These are phyloP conservation scores for Exobasidium rhododendri DNA, from an alignment of 1,284 basidiomycete genomes.

Conservation along the genomic window DNA sequence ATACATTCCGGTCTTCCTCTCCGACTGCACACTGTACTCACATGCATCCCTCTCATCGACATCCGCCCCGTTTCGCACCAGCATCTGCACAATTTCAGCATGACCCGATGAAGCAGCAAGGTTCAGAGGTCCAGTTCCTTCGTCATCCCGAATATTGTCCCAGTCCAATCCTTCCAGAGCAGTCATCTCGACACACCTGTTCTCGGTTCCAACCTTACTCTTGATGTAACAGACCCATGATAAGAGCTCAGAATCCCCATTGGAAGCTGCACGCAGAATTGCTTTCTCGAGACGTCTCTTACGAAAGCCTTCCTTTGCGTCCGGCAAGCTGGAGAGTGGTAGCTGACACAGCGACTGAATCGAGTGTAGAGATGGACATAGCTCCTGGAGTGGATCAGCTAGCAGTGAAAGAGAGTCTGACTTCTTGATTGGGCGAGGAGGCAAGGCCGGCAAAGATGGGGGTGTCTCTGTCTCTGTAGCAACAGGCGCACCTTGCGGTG, in stretches of 20 bases:
- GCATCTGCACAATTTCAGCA: slow-evolving; percentile 40
- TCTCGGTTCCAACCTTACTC: slow-evolving; percentile 19
- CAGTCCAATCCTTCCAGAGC: slow-evolving; percentile 8
- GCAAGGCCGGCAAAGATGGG: background rate
- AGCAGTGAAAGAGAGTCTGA: background rate
- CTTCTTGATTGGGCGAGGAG: background rate
- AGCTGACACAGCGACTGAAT: slow-evolving; percentile 24
- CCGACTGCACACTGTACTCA: slow-evolving; percentile 11
- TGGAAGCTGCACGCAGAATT: slow-evolving; percentile 32
- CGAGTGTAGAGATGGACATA: slow-evolving; percentile 34
- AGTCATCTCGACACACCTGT: slow-evolving; percentile 16
- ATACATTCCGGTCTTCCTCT: background rate
- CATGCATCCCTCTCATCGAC: slow-evolving; percentile 42
- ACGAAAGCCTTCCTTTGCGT: slow-evolving; percentile 12
- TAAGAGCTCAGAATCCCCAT: slow-evolving; percentile 42
- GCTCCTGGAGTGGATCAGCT: slow-evolving; percentile 23
- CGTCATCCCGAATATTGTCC: slow-evolving; percentile 31
- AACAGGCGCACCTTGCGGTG: too few relatives aligned
- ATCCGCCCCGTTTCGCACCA: slow-evolving; percentile 35
- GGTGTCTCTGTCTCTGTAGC: too few relatives aligned
- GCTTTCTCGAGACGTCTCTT: slow-evolving; percentile 24
- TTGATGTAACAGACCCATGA: slow-evolving; percentile 36
- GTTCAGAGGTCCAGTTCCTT: slow-evolving; percentile 39
- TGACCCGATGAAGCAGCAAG: slow-evolving; percentile 41
- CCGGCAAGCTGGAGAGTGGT: slow-evolving; percentile 9